Conservation (phyloP, 352 stramenopile genomes). For the Globisporangium okanoganense region DNA sequence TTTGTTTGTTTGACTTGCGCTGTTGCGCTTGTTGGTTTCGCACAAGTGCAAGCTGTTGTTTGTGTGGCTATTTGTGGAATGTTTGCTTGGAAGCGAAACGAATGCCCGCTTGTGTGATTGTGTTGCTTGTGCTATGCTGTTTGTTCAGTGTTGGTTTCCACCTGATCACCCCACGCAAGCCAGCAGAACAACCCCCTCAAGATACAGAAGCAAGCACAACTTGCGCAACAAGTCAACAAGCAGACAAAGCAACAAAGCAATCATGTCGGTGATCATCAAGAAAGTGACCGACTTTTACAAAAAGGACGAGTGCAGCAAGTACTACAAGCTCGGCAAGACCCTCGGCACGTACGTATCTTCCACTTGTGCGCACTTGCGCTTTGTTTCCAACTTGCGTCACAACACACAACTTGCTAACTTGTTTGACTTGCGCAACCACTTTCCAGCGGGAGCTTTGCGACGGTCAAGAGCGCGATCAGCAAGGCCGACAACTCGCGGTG, state of each 20-base stretch:
- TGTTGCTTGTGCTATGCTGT: neutral
- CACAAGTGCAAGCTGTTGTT: neutral
- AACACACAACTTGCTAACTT: neutral
- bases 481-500: constrained; percentile 75
- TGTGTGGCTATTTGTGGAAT: neutral
- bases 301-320: constrained; percentile 85
- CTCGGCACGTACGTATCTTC: constrained; percentile 75
- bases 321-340: constrained; percentile 88
- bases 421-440: constrained; percentile 1
- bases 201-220: neutral
- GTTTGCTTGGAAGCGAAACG: neutral
- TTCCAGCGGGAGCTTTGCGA: constrained; percentile 76
- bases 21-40: neutral
- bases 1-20: too few relatives aligned
- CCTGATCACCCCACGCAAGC: neutral
- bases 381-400: too few relatives aligned
- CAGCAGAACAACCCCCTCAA: neutral
- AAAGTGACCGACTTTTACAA: constrained; percentile 88
- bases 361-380: neutral
- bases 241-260: neutral
- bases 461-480: constrained; percentile 77
- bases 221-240: neutral
- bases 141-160: neutral
- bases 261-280: constrained; percentile 79
- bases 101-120: neutral